Evolutionary conservation across 768 basidiomycete species (phyloP), one percentile per base, ranked within the genome.

Genomic region (Phylloporus rhodoxanthus): DNA sequence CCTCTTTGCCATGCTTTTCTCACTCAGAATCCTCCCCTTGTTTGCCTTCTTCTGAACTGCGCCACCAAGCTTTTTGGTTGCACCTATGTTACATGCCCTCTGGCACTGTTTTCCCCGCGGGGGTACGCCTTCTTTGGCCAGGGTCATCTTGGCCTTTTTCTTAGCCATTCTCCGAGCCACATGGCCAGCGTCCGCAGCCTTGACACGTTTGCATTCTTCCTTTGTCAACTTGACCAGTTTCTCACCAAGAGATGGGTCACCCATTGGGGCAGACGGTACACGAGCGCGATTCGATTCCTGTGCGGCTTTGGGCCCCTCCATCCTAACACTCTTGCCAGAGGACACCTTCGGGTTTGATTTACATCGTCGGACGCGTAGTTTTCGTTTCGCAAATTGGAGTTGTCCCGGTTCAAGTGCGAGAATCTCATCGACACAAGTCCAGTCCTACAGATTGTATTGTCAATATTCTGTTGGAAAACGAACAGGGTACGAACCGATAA

Each of bases 381-480:
- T 91, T 56, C 92, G 89, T 66, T 95, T 96, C 15, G 90, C 91
- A 62, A 97, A 91, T 64, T 87, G 91, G 65, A 97, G 80, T 56
- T 85, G 87, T 39, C 66, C 71, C 15, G 79, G 73, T 40, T 91
- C 85, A 15, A 97, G 70, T 0, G 89, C 89, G 30, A 99, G 74
- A 38, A 97, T 67, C 69, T 97, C 92, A 64, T 99, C 95, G 1
- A 96, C 91, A 63, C 90, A 92, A 65, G 84, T 82, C 1, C 84
- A 82, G 56, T 96, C 91, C 94, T 98, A 56, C 8, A 30, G 4
- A 39, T 15, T 15, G 8, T 5, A 20, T 25, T 9, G 29, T 57
- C 50, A 54, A 32, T 33, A 19, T 14, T 21, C 30, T 43, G n/a
- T n/a, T n/a, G n/a, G 23, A 41, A 11, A 15, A 36, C 3, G 21